These are phyloP conservation scores for Prunus davidiana DNA, from an alignment of 306 rosid genomes.

Conservation along the genomic window DNA sequence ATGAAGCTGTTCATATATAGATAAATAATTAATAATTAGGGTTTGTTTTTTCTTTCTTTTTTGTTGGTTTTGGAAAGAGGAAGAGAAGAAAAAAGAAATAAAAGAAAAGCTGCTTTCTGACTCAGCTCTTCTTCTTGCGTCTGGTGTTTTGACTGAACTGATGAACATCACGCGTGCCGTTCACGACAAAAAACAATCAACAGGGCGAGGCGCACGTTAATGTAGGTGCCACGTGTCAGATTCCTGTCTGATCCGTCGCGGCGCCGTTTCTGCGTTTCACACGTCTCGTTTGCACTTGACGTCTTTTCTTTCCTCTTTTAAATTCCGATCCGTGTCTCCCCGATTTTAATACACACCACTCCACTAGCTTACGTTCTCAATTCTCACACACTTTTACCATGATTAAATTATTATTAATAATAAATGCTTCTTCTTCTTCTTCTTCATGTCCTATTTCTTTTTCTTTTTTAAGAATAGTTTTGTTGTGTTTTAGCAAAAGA, in stretches of 20 bases:
- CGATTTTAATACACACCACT: too few relatives aligned
- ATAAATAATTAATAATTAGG: too few relatives aligned
- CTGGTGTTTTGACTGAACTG: slow-evolving; percentile 54
- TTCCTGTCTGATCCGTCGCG: slow-evolving; percentile 18
- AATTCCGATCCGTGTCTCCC: not conserved
- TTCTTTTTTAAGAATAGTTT: too few relatives aligned
- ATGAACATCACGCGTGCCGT: slow-evolving; percentile 59
- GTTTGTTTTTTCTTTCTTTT: not conserved
- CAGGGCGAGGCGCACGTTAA: slow-evolving; percentile 6
- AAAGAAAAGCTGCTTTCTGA: slow-evolving; percentile 14
- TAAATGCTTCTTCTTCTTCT: too few relatives aligned
- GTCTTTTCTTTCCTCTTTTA: not conserved
- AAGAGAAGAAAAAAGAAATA: too few relatives aligned
- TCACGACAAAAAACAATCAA: slow-evolving; percentile 61
- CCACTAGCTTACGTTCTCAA: too few relatives aligned
- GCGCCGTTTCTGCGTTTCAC: slow-evolving; percentile 49
- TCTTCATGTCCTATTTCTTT: too few relatives aligned
- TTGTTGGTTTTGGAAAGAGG: too few relatives aligned
- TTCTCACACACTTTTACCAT: too few relatives aligned
- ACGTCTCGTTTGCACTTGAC: not conserved
- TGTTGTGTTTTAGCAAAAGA: too few relatives aligned
- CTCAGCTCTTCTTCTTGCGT: slow-evolving; percentile 12
- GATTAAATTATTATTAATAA: too few relatives aligned
- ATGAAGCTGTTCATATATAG: too few relatives aligned
- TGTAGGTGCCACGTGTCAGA: slow-evolving; percentile 43